Conservation (phyloP, 1,284 basidiomycete species). For the Earliella scabrosa region DNA sequence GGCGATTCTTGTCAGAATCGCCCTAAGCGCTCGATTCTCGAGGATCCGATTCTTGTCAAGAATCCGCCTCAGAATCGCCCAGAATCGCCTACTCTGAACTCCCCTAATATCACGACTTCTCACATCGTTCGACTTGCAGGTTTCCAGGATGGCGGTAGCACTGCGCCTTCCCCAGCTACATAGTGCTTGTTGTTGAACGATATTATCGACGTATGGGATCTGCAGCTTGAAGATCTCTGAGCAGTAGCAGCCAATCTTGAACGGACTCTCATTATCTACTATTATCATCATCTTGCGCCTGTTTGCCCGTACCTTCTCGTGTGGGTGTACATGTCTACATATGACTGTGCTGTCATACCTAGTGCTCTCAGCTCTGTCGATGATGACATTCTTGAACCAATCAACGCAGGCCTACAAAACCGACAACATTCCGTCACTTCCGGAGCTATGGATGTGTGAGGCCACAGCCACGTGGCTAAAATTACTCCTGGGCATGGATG, state of each 20-base stretch:
- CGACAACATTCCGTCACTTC: constrained; percentile 6
- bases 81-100: too few species aligned
- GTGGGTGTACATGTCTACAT: background rate
- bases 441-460: background rate
- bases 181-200: background rate
- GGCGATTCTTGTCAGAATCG: too few species aligned
- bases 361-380: background rate
- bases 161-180: constrained; percentile 22
- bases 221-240: constrained; percentile 10
- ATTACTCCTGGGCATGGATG: background rate
- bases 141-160: constrained; percentile 24
- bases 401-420: too few species aligned
- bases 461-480: constrained; percentile 5
- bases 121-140: constrained; percentile 6
- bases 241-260: constrained; percentile 8
- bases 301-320: constrained; percentile 6
- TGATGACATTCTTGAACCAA: too few species aligned
- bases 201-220: background rate
- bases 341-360: background rate
- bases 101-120: background rate
- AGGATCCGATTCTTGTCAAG: too few species aligned
- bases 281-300: too few species aligned
- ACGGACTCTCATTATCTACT: too few species aligned
- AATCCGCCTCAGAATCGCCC: too few species aligned
- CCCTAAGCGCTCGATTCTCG: too few species aligned